Conservation (phyloP, 148 eudicot species). For the Rhododendron simsii region DNA sequence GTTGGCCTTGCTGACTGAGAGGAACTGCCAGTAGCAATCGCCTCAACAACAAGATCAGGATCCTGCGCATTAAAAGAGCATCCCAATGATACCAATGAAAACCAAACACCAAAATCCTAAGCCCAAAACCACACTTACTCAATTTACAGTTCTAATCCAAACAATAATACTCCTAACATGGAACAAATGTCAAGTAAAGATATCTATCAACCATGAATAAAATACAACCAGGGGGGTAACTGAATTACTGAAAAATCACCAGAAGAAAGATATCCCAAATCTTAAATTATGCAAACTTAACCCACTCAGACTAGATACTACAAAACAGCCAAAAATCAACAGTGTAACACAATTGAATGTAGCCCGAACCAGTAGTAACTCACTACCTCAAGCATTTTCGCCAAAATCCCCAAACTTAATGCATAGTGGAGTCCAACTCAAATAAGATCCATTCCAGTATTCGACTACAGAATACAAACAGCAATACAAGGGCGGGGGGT, state of each 20-base stretch:
- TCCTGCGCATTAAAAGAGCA: constrained; percentile 42
- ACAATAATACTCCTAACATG: not conserved
- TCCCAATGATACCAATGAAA: not conserved
- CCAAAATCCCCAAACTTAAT: not conserved
- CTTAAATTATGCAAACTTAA: not conserved
- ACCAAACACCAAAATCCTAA: not conserved
- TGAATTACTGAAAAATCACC: not conserved
- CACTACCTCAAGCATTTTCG: not conserved
- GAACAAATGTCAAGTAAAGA: not conserved
- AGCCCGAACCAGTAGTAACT: not conserved
- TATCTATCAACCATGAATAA: not conserved
- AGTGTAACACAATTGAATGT: not conserved
- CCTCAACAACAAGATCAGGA: constrained; percentile 81
- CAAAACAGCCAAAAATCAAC: not conserved
- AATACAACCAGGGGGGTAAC: not conserved
- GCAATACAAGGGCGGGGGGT: too few species aligned
- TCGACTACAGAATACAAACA: not conserved
- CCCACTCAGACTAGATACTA: not conserved
- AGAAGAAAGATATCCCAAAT: not conserved
- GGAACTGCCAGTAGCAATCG: constrained; percentile 52
- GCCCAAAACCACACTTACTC: not conserved
- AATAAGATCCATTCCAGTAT: not conserved
- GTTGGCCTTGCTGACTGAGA: constrained; percentile 67
- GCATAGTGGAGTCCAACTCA: not conserved
- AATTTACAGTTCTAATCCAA: not conserved